Evolutionary conservation across 176 grass and related monocot species (phyloP), one percentile per base, ranked within the genome.

Genomic region (Paspalum vaginatum): DNA sequence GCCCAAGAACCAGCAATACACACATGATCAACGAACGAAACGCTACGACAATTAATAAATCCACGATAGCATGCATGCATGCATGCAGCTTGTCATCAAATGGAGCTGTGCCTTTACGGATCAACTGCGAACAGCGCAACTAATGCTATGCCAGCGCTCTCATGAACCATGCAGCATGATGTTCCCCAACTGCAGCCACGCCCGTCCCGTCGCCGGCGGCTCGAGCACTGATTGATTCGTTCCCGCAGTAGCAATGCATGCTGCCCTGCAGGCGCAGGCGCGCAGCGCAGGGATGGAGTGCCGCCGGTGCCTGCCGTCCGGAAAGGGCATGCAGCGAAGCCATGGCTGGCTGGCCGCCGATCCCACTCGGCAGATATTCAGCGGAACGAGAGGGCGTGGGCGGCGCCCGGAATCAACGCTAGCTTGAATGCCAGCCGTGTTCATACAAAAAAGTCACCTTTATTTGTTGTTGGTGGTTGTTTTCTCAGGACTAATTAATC

Each of bases 251-350:
- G 25, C 18, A 26, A n/a, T n/a, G 68, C 68, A 77, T 48, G 56
- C 48, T 72, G 66, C 49, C 26, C 26, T 50, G 14, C 59, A 20
- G 48, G 44, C 76, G 39, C 85, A 63, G 46, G 79, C 72, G 80
- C 80, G 86, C 58, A 83, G 78, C 9, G 26, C 65, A 65, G 44
- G 45, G 45, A 32, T 16, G 67, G 79, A 63, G 79, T 56, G 80
- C 68, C 76, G 40, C 85, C 72, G 46, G 79, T 78, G 80, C 80
- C 86, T 78, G 80, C 80, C 86, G 80, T 76, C 65, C 80, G 74
- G 86, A 49, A 83, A 83, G 12, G 26, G 74, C 73, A 72, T n/a
- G 76, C 55, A 51, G 9, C 5, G 12, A 18, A 45, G 11, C 46
- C n/a, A n/a, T 5, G n/a, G 9, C 53, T 5, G 60, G 6, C 14